Base-by-base conservation (phyloP, 352 stramenopile species). In the Peronosclerospora sorghi region DNA sequence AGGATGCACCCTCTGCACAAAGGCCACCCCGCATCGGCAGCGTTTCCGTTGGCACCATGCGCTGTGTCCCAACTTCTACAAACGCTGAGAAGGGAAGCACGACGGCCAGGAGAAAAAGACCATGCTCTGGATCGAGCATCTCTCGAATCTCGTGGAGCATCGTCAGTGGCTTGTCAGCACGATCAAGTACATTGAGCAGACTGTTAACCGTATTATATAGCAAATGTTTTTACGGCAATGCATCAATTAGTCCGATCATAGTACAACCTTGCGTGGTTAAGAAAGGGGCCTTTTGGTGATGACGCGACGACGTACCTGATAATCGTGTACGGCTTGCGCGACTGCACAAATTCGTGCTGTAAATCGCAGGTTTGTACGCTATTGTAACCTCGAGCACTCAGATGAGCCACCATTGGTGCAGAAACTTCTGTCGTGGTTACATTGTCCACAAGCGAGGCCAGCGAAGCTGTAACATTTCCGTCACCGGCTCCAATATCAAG, bases 401-500 rank as follows among this genome's bases (percentile, higher is more conserved):
- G 53, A 35, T 70, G 69, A 42, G 69, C 76, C 14, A 86, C 79
- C 79, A 92, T 92, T 7, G 79, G 74, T 4, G 62, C 51, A 0
- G 79, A 92, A 26, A 83, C 77, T 47, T 92, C 79, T 0, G 79
- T 92, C 5, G 71, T 73, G 12, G 61, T 73, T 19, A 89, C 76
- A 28, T 66, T 45, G 20, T 82, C 59, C 12, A 87, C 74, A 12
- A 89, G 67, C 41, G 76, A 80, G n/a, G 73, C 74, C n/a, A 92
- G 56, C 9, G 68, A 77, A 12, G 59, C 73, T 3, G 80, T 92
- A 34, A 92, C 77, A 36, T 92, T 86, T 46, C 80, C 80, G 45
- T 92, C 80, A 21, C 80, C 80, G 14, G 80, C 80, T 21, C 77
- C 80, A 51, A 92, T 86, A 30, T 92, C 80, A 8, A 92, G 68